A percentile compares a stretch with the other conserved stretches of the same genome.
phyloP scores from a whole-genome alignment of 164 flowering plant genomes.

The Liriodendron chinense region DNA sequence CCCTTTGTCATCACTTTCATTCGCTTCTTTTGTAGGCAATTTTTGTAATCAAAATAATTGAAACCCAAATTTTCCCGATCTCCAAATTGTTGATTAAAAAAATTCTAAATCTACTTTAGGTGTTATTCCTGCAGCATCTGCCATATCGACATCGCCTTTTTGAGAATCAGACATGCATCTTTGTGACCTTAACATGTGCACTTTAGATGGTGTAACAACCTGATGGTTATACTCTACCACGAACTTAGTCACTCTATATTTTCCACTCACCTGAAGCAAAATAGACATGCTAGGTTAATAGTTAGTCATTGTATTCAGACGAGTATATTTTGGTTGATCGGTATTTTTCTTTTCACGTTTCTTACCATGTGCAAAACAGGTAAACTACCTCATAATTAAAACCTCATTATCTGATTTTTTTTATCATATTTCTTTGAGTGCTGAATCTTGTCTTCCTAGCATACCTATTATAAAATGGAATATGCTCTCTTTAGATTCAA shows the following conservation, averaged over 20 bases:
- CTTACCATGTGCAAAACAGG: neutral
- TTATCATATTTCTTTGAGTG: neutral
- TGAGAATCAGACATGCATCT: neutral
- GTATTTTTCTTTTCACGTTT: neutral
- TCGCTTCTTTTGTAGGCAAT: neutral
- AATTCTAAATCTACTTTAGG: no score
- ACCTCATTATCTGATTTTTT: neutral
- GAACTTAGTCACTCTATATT: neutral
- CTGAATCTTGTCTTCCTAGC: neutral
- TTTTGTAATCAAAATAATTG: neutral
- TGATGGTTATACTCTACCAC: conserved; percentile 9
- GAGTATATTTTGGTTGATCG: neutral
- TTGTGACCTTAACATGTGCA: conserved; percentile 6
- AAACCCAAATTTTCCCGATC: no score
- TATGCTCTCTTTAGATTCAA: neutral
- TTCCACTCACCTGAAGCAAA: neutral
- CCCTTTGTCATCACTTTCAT: neutral
- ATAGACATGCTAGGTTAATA: neutral
- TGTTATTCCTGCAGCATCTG: no score
- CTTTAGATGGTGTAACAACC: conserved; percentile 9
- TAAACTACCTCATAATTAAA: neutral
- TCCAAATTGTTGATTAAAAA: no score
- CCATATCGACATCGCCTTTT: no score
- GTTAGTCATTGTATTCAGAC: neutral
- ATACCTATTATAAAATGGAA: conserved; percentile 5